Percentiles rank a stretch among this genome's conserved stretches.
Conservation (phyloP, 305 asterid genomes). For the Solanum chacoense region DNA sequence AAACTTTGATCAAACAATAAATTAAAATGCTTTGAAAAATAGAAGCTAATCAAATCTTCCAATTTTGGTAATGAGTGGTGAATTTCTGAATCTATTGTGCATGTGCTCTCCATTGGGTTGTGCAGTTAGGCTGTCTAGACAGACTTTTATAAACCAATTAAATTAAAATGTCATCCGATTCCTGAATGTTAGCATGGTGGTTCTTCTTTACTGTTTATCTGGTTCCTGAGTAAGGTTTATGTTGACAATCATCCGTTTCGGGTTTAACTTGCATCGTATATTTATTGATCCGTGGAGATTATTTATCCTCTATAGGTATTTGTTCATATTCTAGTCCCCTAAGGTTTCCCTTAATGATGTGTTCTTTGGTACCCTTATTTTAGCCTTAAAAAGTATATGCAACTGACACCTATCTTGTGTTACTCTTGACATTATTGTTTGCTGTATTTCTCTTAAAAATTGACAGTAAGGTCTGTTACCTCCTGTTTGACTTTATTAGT, state of each 20-base stretch:
- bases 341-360: neutral
- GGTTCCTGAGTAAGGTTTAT: neutral
- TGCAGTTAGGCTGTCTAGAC: neutral
- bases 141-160: neutral
- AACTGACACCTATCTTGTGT: neutral
- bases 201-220: neutral
- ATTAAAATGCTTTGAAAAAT: neutral
- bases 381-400: neutral
- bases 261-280: neutral
- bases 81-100: neutral
- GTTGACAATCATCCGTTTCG: neutral
- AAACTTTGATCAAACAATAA: neutral
- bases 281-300: neutral
- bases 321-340: neutral
- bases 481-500: neutral
- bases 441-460: neutral
- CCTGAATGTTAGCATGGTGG: neutral
- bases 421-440: neutral
- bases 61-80: neutral
- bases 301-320: neutral
- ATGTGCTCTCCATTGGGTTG: neutral
- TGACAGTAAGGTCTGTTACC: neutral
- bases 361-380: neutral
- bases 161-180: neutral
- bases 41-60: neutral